Base-by-base conservation (phyloP, 257 asterid genomes). In the Solanum pimpinellifolium region DNA sequence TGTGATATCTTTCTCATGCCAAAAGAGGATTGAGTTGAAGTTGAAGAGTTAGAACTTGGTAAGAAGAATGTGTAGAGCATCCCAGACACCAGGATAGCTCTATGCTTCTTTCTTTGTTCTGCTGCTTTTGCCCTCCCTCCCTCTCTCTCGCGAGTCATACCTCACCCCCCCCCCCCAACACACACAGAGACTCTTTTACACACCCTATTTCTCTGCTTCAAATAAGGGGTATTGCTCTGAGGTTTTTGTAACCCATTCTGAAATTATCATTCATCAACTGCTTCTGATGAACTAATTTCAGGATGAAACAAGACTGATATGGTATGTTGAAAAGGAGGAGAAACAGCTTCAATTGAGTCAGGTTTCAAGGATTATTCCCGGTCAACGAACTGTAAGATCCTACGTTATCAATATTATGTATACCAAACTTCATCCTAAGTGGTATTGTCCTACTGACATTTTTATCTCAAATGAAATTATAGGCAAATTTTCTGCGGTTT, bases 341-440 rank as follows among this genome's bases (percentile, higher is more conserved):
- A 95, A 95, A 89, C 92, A 89, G 69, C 93, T 95, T 77, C 89
- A 8, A 83, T 87, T 95, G 56, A 89, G 89, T 91, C 95, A 92
- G 86, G 92, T 95, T 91, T 91, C 96, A 88, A 91, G 90, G 88
- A 92, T 95, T 85, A 91, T 95, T 88, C 98, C 95, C 59, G 98
- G 98, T 87, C 98, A 94, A 77, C 97, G 94, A 82, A 95, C 95
- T 52, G 98, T 95, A 94, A 93, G 98, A 90, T 87, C 73, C 74
- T 84, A 52, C 0, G 12, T 42, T 86, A 16, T 76, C 29, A 85
- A 59, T 35, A 60, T 60, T 37, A 80, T 84, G 59, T 39, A 29
- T 65, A 56, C 23, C 52, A 20, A 16, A 77, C 76, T 29, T 81
- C 37, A 70, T 37, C 73, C 29, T 41, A 37, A 80, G n/a, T 14